Conservation (phyloP, 108 stramenopile species). For the Schizochytrium sp. region DNA sequence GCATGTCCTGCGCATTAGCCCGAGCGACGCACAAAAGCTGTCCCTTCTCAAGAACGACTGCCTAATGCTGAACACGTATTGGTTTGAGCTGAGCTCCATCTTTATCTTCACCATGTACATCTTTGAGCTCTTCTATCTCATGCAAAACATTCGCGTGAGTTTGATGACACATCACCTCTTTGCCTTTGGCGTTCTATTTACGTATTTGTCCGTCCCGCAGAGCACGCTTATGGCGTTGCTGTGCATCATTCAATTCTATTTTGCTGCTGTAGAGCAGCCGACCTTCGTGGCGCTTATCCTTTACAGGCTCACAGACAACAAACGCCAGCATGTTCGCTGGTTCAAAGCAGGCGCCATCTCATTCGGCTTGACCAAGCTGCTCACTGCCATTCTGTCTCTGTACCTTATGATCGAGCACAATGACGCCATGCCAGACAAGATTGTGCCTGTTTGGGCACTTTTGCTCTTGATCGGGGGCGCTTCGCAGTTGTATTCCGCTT, state of each 20-base stretch:
- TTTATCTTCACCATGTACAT: background rate
- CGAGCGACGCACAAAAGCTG: background rate
- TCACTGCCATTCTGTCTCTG: background rate
- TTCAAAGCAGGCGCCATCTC: background rate
- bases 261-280: background rate
- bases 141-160: background rate
- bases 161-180: background rate
- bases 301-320: background rate
- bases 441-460: background rate
- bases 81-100: background rate
- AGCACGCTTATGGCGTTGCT: background rate
- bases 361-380: background rate
- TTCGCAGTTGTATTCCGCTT: background rate
- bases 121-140: background rate
- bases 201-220: background rate
- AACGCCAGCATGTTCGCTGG: background rate
- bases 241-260: background rate
- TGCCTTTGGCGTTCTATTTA: background rate
- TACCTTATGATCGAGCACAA: background rate
- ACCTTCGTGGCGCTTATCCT: background rate
- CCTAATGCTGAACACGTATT: background rate
- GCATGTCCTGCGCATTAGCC: background rate
- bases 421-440: background rate
- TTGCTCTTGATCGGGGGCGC: background rate
- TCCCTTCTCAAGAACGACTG: background rate